Evolutionary conservation across 352 stramenopile species (phyloP), one percentile per base, ranked within the genome.

Genomic region (Globisporangium paddicum): DNA sequence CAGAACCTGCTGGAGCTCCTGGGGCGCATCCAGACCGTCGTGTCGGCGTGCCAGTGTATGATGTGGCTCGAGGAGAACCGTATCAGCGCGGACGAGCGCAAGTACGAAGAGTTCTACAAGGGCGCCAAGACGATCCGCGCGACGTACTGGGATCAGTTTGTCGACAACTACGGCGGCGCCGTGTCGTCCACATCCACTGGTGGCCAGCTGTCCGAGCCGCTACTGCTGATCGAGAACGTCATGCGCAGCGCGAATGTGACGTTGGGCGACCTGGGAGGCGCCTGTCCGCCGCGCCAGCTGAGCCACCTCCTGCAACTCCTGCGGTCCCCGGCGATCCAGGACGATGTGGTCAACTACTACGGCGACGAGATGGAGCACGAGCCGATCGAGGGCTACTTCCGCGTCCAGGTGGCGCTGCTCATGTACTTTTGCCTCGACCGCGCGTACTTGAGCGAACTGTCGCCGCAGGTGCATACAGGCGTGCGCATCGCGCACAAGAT

Each of bases 351-450:
- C 42, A 66, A 69, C 32, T 77, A 77, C 58, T 90, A 92, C 48
- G 72, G 73, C 25, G 66, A 84, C 13, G 84, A 91, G 61, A 68
- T 93, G 34, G 65, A 79, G 30, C 66, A 69, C 40, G 82, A 88
- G 35, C 81, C 84, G 7, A 76, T 93, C 59, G 84, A 91, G 63
- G 71, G 67, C 21, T 90, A 88, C 55, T 93, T 91, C 66, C 79
- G 79, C 23, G 78, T 93, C 0, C 79, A 82, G 42, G 71, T 79
- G 37, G 84, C 84, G 7, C 61, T 93, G 60, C 57, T 93, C 44
- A 62, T 93, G 44, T 93, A 93, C 72, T 93, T 93, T 50, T 86
- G 72, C 23, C 62, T 93, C 44, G 84, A 93, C 49, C 63, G 83
- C 28, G 73, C 77, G 30, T 91, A 90, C 40, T 54, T 93, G 45